Evolutionary conservation across 345 rosid species (phyloP), one percentile per base, ranked within the genome.

Genomic region (Dipteronia dyeriana): DNA sequence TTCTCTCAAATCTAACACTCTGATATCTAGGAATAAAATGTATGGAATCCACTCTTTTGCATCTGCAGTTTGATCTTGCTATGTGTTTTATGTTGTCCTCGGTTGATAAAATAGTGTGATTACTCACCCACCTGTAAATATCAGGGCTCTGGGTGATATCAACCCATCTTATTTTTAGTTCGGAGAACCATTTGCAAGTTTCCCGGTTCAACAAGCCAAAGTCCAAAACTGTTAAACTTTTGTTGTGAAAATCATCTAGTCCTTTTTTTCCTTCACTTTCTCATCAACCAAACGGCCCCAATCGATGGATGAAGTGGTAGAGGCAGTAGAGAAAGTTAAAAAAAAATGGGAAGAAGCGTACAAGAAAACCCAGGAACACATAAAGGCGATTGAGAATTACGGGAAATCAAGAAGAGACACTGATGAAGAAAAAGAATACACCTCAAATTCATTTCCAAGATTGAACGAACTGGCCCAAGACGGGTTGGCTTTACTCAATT

Each of bases 341-440:
- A 92, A 90, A 78, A 94, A 93, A 74, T 92, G 99, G 99, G 90
- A 87, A 1, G 94, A 93, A 2, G 89, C 90, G 0, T 87, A 85
- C 76, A 73, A 80, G 17, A 87, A 76, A 75, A 90, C 92, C 8
- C 85, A 86, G 71, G 83, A 75, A 29, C 88, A 90, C 71, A 83
- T 95, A 11, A 79, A 76, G 49, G 90, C 86, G 38, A 95, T 95
- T 54, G 85, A 83, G 54, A 86, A 90, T 13, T 95, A 88, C 73
- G 96, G 96, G 1, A 89, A 88, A 79, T 82, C 89, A 51, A 83
- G 76, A 76, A 65, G 70, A 65, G 79, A 73, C 26, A 79, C 70
- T 9, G 85, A 80, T 75, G 85, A 78, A 53, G 85, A 77, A 5
- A 83, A 78, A 26, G 86, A 88, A 79, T 87, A 85, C 83, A 57